Conservation (phyloP, 2,329 filamentous ascomycete genomes). For the Fusarium hostae region DNA sequence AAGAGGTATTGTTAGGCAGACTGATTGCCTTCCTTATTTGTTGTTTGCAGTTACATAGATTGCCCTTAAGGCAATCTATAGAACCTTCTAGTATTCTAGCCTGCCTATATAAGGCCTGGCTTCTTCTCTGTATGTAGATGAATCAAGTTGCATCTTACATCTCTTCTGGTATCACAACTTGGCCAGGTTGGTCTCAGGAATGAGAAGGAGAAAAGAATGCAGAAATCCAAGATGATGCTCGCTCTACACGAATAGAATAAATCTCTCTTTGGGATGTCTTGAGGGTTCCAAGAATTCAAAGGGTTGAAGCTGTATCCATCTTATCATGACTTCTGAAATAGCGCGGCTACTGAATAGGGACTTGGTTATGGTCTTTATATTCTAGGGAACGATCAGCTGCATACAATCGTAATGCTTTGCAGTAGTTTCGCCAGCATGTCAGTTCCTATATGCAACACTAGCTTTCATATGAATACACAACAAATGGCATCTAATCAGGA, state of each 20-base stretch:
- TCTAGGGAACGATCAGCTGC: neutral
- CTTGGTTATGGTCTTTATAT: neutral
- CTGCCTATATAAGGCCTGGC: no score
- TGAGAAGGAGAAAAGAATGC: neutral
- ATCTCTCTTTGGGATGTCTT: neutral
- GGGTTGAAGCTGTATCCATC: neutral
- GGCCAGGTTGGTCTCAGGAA: neutral
- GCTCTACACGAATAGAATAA: neutral
- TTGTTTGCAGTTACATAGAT: no score
- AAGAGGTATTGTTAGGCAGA: no score
- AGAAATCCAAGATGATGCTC: neutral
- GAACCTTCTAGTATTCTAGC: no score
- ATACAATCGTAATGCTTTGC: neutral
- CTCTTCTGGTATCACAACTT: neutral
- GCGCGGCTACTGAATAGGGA: neutral
- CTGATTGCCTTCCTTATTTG: no score
- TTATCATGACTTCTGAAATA: neutral
- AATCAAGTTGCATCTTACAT: no score
- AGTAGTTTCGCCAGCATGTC: neutral
- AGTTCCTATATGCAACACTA: neutral
- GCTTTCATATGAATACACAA: neutral
- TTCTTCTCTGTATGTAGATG: no score
- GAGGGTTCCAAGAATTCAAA: neutral
- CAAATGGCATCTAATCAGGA: neutral
- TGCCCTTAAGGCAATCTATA: no score